phyloP scores from a whole-genome alignment of 2,329 filamentous ascomycete genomes.

The Ceratocystis eucalypticola region DNA sequence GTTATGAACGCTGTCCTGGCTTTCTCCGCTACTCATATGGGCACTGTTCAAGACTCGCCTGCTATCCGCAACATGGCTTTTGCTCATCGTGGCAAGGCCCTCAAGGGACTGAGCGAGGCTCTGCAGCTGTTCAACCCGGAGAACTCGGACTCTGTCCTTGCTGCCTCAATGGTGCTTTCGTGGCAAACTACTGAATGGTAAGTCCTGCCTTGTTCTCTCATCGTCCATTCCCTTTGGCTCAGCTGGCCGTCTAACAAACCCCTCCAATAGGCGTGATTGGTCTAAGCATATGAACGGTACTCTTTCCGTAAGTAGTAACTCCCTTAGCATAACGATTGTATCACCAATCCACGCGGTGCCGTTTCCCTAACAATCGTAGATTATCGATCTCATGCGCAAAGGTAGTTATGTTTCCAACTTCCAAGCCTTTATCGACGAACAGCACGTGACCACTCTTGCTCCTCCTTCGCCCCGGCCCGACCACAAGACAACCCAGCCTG shows the following conservation, averaged over 20 bases:
- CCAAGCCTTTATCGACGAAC: conserved; percentile 65
- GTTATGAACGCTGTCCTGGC: conserved; percentile 90
- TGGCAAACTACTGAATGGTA: conserved; percentile 97
- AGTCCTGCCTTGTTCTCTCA: conserved; percentile 25
- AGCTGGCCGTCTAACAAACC: conserved; percentile 25
- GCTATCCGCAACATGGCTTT: conserved; percentile 80
- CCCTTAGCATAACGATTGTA: background rate
- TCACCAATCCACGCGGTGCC: background rate
- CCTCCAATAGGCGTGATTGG: conserved; percentile 63
- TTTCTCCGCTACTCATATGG: conserved; percentile 88
- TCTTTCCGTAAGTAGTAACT: conserved; percentile 56
- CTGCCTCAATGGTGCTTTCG: conserved; percentile 78
- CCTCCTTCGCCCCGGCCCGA: conserved; percentile 49
- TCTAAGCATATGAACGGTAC: conserved; percentile 84
- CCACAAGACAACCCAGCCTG: conserved; percentile 47
- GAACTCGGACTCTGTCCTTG: conserved; percentile 82
- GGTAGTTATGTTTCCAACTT: conserved; percentile 88
- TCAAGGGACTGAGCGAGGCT: conserved; percentile 78
- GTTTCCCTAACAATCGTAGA: conserved; percentile 34
- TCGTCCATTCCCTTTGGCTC: background rate
- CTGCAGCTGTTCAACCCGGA: conserved; percentile 72
- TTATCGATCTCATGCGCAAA: conserved; percentile 51
- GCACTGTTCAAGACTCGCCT: conserved; percentile 73
- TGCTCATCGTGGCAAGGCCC: conserved; percentile 71
- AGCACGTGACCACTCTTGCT: conserved; percentile 39